phyloP scores from a whole-genome alignment of 768 basidiomycete species.

The Lenzites betulinus region DNA sequence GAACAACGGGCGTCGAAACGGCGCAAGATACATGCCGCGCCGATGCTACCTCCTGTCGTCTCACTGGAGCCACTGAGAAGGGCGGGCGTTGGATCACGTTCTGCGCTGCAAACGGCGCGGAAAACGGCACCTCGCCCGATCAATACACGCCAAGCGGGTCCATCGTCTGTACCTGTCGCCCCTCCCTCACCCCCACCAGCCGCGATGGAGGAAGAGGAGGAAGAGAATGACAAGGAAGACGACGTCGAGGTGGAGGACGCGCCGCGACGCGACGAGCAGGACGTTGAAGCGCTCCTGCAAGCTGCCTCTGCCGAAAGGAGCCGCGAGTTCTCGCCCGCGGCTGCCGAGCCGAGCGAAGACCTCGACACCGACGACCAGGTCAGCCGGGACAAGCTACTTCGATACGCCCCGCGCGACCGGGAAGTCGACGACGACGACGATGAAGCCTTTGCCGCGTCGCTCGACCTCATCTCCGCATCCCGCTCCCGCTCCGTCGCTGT shows the following conservation, averaged over 20 bases:
- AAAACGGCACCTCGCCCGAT: neutral
- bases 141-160: neutral
- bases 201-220: neutral
- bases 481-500: neutral
- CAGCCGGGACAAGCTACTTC: neutral
- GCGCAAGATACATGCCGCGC: neutral
- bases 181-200: no score
- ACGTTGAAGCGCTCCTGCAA: constrained; percentile 18
- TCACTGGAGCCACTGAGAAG: neutral
- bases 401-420: neutral
- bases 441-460: neutral
- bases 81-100: neutral
- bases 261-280: constrained; percentile 6
- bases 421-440: constrained; percentile 4
- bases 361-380: constrained; percentile 26
- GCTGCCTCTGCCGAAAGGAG: neutral
- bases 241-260: neutral
- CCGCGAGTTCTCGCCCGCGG: neutral
- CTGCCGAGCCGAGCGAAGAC: constrained; percentile 1
- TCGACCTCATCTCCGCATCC: neutral
- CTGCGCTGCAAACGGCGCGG: neutral
- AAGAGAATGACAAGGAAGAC: neutral
- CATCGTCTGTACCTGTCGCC: neutral
- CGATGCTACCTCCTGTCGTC: neutral
- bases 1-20: neutral